Conservation (phyloP, 306 rosid genomes). For the Rosa chinensis region DNA sequence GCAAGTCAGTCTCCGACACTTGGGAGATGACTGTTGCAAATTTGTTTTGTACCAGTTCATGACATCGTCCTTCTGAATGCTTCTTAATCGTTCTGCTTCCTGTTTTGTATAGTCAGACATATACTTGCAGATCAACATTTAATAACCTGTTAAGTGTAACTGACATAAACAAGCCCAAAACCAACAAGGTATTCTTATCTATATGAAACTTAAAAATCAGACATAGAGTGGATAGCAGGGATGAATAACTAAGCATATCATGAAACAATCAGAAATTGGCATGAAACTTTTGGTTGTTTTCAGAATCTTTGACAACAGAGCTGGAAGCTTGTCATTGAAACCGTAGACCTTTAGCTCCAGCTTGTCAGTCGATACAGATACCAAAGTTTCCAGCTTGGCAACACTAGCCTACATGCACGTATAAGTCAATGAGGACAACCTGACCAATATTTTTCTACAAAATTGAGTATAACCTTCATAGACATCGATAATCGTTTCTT, state of each 20-base stretch:
- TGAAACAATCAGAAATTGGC: constrained; percentile 72
- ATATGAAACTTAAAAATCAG: not conserved
- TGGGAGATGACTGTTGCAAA: constrained; percentile 63
- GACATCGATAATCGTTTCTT: not conserved
- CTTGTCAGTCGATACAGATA: constrained; percentile 62
- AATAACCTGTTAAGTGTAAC: too few species aligned
- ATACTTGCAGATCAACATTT: constrained; percentile 55
- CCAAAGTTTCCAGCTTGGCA: constrained; percentile 94
- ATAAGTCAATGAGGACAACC: not conserved
- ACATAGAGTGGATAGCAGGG: not conserved
- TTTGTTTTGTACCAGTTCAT: constrained; percentile 69
- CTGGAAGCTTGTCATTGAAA: constrained; percentile 82
- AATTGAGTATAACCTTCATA: not conserved
- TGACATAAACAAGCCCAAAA: constrained; percentile 29
- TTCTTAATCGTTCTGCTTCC: constrained; percentile 73
- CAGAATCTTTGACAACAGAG: constrained; percentile 68
- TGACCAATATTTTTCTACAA: not conserved
- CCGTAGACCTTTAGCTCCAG: constrained; percentile 89
- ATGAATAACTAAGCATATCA: constrained; percentile 41
- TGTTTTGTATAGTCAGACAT: constrained; percentile 62
- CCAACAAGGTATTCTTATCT: constrained; percentile 6
- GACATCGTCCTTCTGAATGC: constrained; percentile 64
- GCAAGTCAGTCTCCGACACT: constrained; percentile 59
- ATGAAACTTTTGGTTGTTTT: constrained; percentile 59
- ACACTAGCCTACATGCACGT: constrained; percentile 66